phyloP scores from a whole-genome alignment of 768 basidiomycete genomes.

The Boletales sp. region DNA sequence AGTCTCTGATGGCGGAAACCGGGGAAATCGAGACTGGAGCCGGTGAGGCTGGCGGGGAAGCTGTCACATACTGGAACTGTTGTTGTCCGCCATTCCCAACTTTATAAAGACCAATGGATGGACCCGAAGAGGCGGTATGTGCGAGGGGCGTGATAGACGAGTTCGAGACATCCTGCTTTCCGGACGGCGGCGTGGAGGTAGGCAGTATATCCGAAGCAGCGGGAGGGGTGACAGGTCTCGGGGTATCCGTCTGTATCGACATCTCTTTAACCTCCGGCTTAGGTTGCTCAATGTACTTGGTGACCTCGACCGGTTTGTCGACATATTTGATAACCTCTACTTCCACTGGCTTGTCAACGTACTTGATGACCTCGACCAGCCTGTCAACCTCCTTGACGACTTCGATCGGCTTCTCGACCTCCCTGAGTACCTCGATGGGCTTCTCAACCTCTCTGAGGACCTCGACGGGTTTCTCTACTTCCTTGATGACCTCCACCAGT shows the following conservation, averaged over 20 bases:
- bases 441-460: constrained; percentile 24
- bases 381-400: constrained; percentile 26
- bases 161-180: constrained; percentile 23
- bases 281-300: constrained; percentile 33
- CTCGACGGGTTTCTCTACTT: constrained; percentile 20
- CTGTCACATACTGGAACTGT: constrained; percentile 61
- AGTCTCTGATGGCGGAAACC: constrained; percentile 48
- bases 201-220: constrained; percentile 29
- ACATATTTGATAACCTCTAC: constrained; percentile 28
- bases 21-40: constrained; percentile 29
- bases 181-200: constrained; percentile 21
- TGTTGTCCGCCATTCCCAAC: constrained; percentile 55
- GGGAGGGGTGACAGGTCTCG: constrained; percentile 29
- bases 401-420: constrained; percentile 19
- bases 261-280: constrained; percentile 72
- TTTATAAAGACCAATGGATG: constrained; percentile 47
- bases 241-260: constrained; percentile 74
- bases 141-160: constrained; percentile 33
- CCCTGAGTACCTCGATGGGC: constrained; percentile 22
- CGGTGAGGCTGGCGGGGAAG: constrained; percentile 36
- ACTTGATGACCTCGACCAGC: constrained; percentile 35
- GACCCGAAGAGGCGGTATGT: constrained; percentile 27
- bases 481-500: constrained; percentile 26
- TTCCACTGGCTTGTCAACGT: constrained; percentile 23
- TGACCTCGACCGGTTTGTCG: constrained; percentile 34